phyloP scores from a whole-genome alignment of 805 yeast species.

The Pachysolen tannophilus region DNA sequence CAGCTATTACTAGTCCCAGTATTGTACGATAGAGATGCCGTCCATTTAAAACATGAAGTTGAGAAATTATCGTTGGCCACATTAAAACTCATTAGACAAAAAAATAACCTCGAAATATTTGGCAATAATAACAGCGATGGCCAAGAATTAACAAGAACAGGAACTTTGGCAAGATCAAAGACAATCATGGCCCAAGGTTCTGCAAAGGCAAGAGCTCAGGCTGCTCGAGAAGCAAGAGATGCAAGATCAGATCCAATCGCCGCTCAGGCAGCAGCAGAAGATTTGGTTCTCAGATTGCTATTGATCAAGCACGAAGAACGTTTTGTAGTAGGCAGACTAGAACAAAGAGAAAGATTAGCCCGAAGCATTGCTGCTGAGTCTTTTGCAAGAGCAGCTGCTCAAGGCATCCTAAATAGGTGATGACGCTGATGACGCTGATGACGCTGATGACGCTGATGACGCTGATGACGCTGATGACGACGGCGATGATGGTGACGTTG shows the following conservation, averaged over 20 bases:
- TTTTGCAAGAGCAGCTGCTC: constrained; percentile 7
- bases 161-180: constrained; percentile 49
- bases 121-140: constrained; percentile 1
- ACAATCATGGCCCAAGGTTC: constrained; percentile 73
- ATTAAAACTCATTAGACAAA: constrained; percentile 37
- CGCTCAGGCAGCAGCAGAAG: constrained; percentile 40
- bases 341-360: constrained; percentile 44
- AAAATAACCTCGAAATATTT: constrained; percentile 34
- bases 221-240: constrained; percentile 28
- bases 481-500: too few relatives aligned
- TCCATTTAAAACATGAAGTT: constrained; percentile 46
- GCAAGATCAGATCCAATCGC: constrained; percentile 31
- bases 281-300: constrained; percentile 63
- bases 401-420: constrained; percentile 14
- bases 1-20: constrained; percentile 55
- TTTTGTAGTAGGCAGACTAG: constrained; percentile 51
- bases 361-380: constrained; percentile 24
- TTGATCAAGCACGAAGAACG: constrained; percentile 50
- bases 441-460: too few relatives aligned
- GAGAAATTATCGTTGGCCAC: constrained; percentile 51
- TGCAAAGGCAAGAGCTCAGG: constrained; percentile 36
- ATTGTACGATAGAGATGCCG: constrained; percentile 46
- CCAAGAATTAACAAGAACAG: constrained; percentile 27
- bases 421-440: too few relatives aligned
- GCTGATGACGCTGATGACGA: too few relatives aligned